Base-by-base conservation (phyloP, 2,329 filamentous ascomycete species). In the Paecilomyces dactylethromorphus region DNA sequence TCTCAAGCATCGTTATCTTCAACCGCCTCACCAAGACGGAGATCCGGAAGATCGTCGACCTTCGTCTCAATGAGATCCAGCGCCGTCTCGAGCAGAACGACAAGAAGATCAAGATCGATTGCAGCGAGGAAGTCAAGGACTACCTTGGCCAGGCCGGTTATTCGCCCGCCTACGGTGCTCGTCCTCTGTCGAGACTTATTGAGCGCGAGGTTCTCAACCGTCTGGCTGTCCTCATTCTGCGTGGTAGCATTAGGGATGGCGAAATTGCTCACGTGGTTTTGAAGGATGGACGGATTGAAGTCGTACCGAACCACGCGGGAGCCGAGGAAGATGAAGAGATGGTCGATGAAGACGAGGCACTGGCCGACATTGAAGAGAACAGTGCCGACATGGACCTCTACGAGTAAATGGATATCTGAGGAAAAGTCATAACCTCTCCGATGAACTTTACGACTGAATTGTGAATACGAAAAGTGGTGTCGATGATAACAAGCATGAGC, bases 161-260 rank as follows among this genome's bases (percentile, higher is more conserved):
- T 79, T 96, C 91, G 13, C 94, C 94, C 0, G 92, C 91, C 0
- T 99, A 99, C 69, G 94, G 94, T 74, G 94, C 94, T 49, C 85
- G 94, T 59, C 94, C 94, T 35, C 79, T 99, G 22, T 86, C 88
- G 18, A 85, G 94, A 56, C 84, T 99, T 60, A 97, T 99, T 66
- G 94, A 99, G 80, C 94, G 94, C 78, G 94, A 99, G 76, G 91
- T 99, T 2, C 86, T 99, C 68, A 99, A 99, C 77, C 87, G 88
- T 55, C 80, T 99, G 63, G 94, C 94, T 1, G 90, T 99, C 49
- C 83, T 97, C 63, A 95, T 99, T 63, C 82, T 99, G 24, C 85
- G 92, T 63, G 91, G 91, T 63, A 87, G 84, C 57, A 87, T 99
- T 72, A 85, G 83, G 66, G 93, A 99, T 65, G 92, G 92, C 51